Conservation (phyloP, 305 asterid species). For the Withania somnifera region DNA sequence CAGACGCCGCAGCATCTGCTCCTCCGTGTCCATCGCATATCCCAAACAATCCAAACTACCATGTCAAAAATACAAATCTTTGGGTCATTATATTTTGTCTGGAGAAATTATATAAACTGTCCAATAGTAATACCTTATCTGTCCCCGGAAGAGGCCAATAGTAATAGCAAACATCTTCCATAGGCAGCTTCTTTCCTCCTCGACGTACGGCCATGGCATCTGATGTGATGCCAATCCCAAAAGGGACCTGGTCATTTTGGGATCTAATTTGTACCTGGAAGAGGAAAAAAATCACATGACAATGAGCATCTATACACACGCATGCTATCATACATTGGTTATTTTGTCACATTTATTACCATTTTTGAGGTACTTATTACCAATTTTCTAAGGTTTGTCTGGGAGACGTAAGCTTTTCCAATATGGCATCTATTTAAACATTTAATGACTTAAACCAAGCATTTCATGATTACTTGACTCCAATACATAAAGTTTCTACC, state of each 20-base stretch:
- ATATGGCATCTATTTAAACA: background rate
- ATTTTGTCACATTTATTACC: background rate
- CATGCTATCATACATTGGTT: background rate
- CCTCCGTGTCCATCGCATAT: constrained; percentile 99
- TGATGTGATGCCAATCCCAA: constrained; percentile 82
- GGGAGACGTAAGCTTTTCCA: background rate
- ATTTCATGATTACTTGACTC: background rate
- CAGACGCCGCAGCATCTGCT: constrained; percentile 84
- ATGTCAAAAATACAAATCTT: constrained; percentile 13
- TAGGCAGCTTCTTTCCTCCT: constrained; percentile 87
- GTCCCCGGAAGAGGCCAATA: constrained; percentile 91
- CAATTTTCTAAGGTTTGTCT: background rate
- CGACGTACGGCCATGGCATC: constrained; percentile 93
- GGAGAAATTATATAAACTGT: constrained; percentile 3
- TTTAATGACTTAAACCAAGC: background rate
- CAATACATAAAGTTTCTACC: background rate
- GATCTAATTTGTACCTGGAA: constrained; percentile 66
- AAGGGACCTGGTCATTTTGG: constrained; percentile 56
- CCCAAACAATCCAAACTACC: constrained; percentile 90
- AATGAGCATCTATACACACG: background rate
- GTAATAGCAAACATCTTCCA: constrained; percentile 96
- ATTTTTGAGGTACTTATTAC: background rate
- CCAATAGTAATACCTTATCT: constrained; percentile 55
- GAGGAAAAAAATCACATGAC: constrained; percentile 1
- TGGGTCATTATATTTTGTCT: background rate